Evolutionary conservation across 2,329 filamentous ascomycete genomes (phyloP).

Genomic region (Epichloe hybrida): DNA sequence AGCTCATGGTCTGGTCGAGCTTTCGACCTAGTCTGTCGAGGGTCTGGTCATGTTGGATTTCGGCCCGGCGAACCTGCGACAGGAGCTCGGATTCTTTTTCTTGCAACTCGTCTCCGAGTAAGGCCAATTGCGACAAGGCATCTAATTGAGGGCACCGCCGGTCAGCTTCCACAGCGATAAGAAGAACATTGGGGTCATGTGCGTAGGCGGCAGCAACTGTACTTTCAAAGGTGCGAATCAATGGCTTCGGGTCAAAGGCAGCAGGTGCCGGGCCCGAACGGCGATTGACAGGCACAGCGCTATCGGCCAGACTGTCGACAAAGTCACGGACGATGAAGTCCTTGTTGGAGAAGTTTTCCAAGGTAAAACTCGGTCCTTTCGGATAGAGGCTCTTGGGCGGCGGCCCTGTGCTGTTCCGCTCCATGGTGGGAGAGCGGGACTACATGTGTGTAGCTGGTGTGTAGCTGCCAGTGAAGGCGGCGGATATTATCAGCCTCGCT

Average conservation of each 20-base stretch:
- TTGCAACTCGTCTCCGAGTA: slow-evolving; percentile 71
- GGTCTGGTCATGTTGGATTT: slow-evolving; percentile 83
- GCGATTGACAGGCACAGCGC: slow-evolving; percentile 63
- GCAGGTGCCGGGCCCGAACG: slow-evolving; percentile 55
- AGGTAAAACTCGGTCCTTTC: slow-evolving; percentile 66
- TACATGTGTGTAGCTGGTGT: slow-evolving; percentile 19
- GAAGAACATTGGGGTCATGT: neutral
- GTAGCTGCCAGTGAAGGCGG: neutral
- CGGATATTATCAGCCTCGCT: neutral
- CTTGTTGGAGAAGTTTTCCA: slow-evolving; percentile 77
- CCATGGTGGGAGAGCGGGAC: slow-evolving; percentile 23
- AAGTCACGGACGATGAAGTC: slow-evolving; percentile 99
- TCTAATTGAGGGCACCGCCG: slow-evolving; percentile 23
- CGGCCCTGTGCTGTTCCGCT: slow-evolving; percentile 28
- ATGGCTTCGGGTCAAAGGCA: slow-evolving; percentile 84
- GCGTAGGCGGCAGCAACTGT: slow-evolving; percentile 11
- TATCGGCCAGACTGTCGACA: slow-evolving; percentile 82
- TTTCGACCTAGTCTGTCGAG: slow-evolving; percentile 77
- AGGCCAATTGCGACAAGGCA: slow-evolving; percentile 53
- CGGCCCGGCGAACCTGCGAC: slow-evolving; percentile 79
- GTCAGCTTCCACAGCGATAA: neutral
- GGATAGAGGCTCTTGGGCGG: slow-evolving; percentile 55
- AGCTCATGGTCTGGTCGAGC: slow-evolving; percentile 80
- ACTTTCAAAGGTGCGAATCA: slow-evolving; percentile 91
- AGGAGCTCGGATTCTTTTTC: slow-evolving; percentile 82